phyloP scores from a whole-genome alignment of 257 asterid species.

The Capsicum pubescens region DNA sequence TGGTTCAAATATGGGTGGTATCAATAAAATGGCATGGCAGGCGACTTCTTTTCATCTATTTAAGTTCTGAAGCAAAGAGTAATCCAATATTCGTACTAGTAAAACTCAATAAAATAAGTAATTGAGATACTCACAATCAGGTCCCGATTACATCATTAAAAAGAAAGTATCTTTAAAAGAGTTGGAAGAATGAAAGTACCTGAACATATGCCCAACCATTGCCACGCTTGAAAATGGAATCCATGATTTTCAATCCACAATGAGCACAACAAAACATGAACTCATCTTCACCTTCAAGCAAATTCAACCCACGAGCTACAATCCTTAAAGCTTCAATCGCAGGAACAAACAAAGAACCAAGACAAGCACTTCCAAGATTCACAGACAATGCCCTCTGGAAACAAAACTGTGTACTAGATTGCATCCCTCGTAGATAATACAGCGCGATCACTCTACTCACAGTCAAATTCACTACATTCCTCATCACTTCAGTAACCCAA shows the following conservation, averaged over 20 bases:
- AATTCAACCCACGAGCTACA: constrained; percentile 85
- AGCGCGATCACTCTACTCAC: constrained; percentile 86
- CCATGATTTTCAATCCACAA: constrained; percentile 88
- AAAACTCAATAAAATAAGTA: not conserved
- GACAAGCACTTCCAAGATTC: constrained; percentile 90
- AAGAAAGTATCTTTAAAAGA: not conserved
- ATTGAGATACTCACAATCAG: not conserved
- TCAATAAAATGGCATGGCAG: not conserved
- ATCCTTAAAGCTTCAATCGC: constrained; percentile 77
- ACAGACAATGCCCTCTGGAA: constrained; percentile 84
- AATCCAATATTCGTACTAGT: not conserved
- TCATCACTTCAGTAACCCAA: constrained; percentile 97
- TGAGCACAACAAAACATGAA: constrained; percentile 98
- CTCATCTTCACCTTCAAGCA: constrained; percentile 96
- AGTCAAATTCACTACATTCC: constrained; percentile 89
- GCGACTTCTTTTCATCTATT: not conserved
- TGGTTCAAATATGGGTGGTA: too few species aligned
- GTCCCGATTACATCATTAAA: not conserved
- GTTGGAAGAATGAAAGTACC: constrained; percentile 38
- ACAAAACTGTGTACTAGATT: constrained; percentile 78
- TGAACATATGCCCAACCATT: constrained; percentile 99
- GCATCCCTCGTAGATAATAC: constrained; percentile 95
- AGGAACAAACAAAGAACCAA: constrained; percentile 92
- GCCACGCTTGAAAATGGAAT: constrained; percentile 80
- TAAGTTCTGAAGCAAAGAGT: not conserved